phyloP scores from a whole-genome alignment of 202 grass and related monocot genomes.

The Carex arenaria region DNA sequence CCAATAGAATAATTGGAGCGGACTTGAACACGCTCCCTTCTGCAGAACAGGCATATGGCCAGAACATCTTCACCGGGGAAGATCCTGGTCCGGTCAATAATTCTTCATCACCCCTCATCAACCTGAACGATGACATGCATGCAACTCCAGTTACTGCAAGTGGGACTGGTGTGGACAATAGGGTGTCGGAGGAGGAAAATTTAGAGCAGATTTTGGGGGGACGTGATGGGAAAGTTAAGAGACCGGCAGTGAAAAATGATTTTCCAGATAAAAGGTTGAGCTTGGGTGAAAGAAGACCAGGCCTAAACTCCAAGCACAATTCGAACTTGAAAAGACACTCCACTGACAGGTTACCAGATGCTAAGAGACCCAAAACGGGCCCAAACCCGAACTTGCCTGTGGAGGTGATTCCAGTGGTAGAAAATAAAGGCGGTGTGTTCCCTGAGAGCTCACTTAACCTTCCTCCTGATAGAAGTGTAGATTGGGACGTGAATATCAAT shows the following conservation, averaged over 20 bases:
- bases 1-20: constrained; percentile 29
- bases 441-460: constrained; percentile 32
- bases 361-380: constrained; percentile 64
- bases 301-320: constrained; percentile 19
- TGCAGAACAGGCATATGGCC: constrained; percentile 19
- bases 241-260: constrained; percentile 44
- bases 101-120: constrained; percentile 48
- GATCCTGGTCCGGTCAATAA: constrained; percentile 8
- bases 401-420: constrained; percentile 25
- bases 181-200: constrained; percentile 15
- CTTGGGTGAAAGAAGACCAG: constrained; percentile 28
- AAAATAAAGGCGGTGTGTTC: constrained; percentile 31
- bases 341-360: constrained; percentile 36
- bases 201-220: constrained; percentile 11
- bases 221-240: constrained; percentile 43
- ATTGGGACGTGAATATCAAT: constrained; percentile 24
- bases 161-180: background rate
- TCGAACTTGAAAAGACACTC: constrained; percentile 55
- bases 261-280: constrained; percentile 32
- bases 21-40: constrained; percentile 55
- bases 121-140: constrained; percentile 46
- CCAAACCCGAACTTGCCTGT: background rate
- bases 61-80: constrained; percentile 8
- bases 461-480: constrained; percentile 43
- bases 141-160: constrained; percentile 9